These are phyloP conservation scores for Colletotrichum echinochloae DNA, from an alignment of 2,329 filamentous ascomycete genomes.

Conservation along the genomic window DNA sequence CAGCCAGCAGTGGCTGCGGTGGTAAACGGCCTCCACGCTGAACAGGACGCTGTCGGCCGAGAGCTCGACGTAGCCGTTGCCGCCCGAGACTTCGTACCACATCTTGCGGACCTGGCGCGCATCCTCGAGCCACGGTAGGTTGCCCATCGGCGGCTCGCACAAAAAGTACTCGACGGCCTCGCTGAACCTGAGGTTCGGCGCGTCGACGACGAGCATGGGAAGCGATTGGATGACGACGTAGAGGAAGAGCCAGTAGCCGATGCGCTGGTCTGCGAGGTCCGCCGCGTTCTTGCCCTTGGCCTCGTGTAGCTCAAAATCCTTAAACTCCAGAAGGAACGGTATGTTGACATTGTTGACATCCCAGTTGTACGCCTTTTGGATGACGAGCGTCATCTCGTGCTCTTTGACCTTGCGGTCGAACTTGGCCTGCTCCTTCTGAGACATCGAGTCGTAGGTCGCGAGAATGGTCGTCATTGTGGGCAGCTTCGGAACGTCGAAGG, in stretches of 20 bases:
- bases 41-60: conserved; percentile 71
- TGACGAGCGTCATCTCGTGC: conserved; percentile 79
- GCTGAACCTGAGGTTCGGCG: conserved; percentile 74
- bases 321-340: conserved; percentile 77
- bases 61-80: conserved; percentile 66
- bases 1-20: conserved; percentile 68
- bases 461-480: conserved; percentile 76
- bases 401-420: conserved; percentile 79
- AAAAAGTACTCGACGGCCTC: conserved; percentile 86
- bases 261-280: conserved; percentile 78
- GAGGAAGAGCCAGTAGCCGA: conserved; percentile 85
- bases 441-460: conserved; percentile 72
- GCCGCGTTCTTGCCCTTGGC: conserved; percentile 71
- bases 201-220: conserved; percentile 82
- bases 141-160: conserved; percentile 79
- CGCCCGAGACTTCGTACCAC: conserved; percentile 81
- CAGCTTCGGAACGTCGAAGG: conserved; percentile 86
- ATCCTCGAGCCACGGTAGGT: conserved; percentile 79
- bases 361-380: conserved; percentile 86
- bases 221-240: conserved; percentile 83
- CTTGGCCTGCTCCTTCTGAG: conserved; percentile 80
- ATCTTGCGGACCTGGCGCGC: conserved; percentile 72
- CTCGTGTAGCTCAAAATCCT: conserved; percentile 77
- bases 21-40: conserved; percentile 71
- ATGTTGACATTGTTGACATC: conserved; percentile 70